These are phyloP conservation scores for Kluyveromyces siamensis DNA, from an alignment of 805 yeast genomes.

Conservation along the genomic window DNA sequence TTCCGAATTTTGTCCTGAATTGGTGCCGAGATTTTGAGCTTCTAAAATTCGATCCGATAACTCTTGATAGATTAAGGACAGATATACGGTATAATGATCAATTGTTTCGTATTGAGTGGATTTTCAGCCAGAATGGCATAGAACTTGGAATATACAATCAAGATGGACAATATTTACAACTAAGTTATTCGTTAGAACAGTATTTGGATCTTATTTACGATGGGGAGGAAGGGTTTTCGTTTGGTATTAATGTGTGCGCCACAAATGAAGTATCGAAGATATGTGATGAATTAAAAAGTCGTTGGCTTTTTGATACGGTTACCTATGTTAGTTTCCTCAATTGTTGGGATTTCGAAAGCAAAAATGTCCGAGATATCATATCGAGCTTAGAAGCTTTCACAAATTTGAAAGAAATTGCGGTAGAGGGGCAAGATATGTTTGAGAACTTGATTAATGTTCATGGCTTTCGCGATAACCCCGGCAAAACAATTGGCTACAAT, in stretches of 20 bases:
- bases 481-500: slow-evolving; percentile 17
- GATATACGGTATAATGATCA: slow-evolving; percentile 18
- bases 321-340: not conserved
- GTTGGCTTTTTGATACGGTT: slow-evolving; percentile 2
- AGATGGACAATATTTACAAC: slow-evolving; percentile 17
- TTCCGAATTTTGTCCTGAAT: slow-evolving; percentile 11
- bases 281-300: not conserved
- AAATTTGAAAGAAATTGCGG: slow-evolving; percentile 11
- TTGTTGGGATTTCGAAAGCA: slow-evolving; percentile 3
- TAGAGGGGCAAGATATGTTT: slow-evolving; percentile 15
- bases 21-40: slow-evolving; percentile 21
- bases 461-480: slow-evolving; percentile 25
- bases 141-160: slow-evolving; percentile 17
- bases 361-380: slow-evolving; percentile 7
- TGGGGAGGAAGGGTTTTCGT: not conserved
- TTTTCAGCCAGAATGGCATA: slow-evolving; percentile 12
- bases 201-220: slow-evolving; percentile 4
- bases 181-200: slow-evolving; percentile 21
- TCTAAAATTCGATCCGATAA: slow-evolving; percentile 24
- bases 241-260: slow-evolving; percentile 1
- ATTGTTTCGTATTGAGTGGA: slow-evolving; percentile 19
- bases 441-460: slow-evolving; percentile 21
- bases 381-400: slow-evolving; percentile 16
- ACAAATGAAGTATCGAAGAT: not conserved
- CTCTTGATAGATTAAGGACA: slow-evolving; percentile 21